Evolutionary conservation across 2,329 filamentous ascomycete species (phyloP), one percentile per base, ranked within the genome.

Genomic region (Onygenales sp.): DNA sequence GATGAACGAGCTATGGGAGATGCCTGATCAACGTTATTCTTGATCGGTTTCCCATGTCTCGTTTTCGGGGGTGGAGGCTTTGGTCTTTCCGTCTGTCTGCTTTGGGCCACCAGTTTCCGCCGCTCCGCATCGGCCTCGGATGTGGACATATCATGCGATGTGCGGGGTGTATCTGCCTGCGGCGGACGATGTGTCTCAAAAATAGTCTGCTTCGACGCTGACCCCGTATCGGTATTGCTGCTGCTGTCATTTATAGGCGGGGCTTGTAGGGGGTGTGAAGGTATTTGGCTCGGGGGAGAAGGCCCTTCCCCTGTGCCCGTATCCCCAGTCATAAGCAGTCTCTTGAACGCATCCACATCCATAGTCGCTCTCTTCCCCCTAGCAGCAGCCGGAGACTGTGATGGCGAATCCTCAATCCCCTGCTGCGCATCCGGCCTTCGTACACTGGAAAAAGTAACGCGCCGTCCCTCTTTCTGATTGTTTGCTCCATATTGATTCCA

Each of bases 311-410:
- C 46, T 5, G 14, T 34, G 42, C 70, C 77, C 37, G 79, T 65
- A 61, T 83, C 81, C 17, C 88, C 88, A 0, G 87, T 93, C 71
- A 93, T 75, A 47, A 93, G 76, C 56, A 93, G 70, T 55, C 84
- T 79, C 63, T 84, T 84, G 70, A 93, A 93, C 6, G 87, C 83
- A 63, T 88, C 83, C 1, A 92, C 88, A 63, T 93, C 86, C 57
- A 92, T 69, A 0, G 81, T 77, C 39, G 65, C 66, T 63, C 65
- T 70, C 59, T 56, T 57, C n/a, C 34, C 45, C 14, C 43, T 53
- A 11, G n/a, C 14, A 40, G 36, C 52, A n/a, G 27, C 27, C 17
- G n/a, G 31, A 11, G 14, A 11, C 21, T 11, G 7, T 14, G 17
- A 32, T 27, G 11, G 34, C 32, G 14, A 42, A 27, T 42, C 46